phyloP scores from a whole-genome alignment of 495 filamentous ascomycete genomes.

The Elasticomyces elasticus region DNA sequence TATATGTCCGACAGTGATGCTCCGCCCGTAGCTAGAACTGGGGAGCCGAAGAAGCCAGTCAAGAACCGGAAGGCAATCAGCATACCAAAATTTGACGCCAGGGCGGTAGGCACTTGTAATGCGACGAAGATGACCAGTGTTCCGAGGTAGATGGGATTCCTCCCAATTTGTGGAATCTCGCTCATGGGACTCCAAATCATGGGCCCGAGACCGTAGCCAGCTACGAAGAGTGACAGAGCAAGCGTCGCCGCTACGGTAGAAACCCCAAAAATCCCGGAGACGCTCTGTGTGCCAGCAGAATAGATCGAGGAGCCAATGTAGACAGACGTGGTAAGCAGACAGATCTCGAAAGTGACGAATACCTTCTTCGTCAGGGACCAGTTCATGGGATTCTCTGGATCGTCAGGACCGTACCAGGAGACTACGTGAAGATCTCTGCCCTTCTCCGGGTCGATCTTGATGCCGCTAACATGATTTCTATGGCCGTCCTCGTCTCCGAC shows the following conservation, averaged over 20 bases:
- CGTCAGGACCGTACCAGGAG: conserved; percentile 25
- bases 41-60: conserved; percentile 44
- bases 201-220: conserved; percentile 38
- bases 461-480: conserved; percentile 26
- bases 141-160: conserved; percentile 40
- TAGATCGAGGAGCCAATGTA: conserved; percentile 43
- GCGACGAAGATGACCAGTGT: conserved; percentile 44
- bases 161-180: conserved; percentile 43
- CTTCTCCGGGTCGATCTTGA: conserved; percentile 29
- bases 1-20: conserved; percentile 42
- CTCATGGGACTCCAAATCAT: conserved; percentile 43
- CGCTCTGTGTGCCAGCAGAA: conserved; percentile 29
- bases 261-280: conserved; percentile 39
- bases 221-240: conserved; percentile 43
- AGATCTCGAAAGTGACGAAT: conserved; percentile 38
- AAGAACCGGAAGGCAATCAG: conserved; percentile 46
- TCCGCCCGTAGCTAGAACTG: conserved; percentile 42
- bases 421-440: conserved; percentile 28
- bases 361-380: conserved; percentile 31
- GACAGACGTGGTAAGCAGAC: conserved; percentile 39
- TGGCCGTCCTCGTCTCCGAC: conserved; percentile 2
- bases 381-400: conserved; percentile 36
- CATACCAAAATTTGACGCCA: conserved; percentile 42
- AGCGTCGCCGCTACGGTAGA: conserved; percentile 38
- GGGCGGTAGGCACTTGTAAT: conserved; percentile 39